A percentile compares a stretch with the other conserved stretches of the same genome.
Conservation (phyloP, 2,329 filamentous ascomycete species). For the Fusarium nygamai region DNA sequence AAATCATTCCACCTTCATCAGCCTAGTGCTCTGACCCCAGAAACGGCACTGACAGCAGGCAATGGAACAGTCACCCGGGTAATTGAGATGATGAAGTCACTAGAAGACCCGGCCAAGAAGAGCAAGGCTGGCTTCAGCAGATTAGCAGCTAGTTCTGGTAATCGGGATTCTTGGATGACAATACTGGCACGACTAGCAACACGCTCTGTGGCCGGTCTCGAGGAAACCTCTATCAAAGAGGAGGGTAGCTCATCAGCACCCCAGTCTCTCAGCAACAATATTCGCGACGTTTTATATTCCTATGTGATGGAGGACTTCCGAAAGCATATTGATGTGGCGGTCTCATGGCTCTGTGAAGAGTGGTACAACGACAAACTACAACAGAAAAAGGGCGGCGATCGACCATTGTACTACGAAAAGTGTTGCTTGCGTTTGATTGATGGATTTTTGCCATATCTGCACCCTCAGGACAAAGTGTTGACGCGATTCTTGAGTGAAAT, state of each 20-base stretch:
- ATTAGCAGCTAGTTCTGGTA: conserved; percentile 84
- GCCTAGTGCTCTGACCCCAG: conserved; percentile 76
- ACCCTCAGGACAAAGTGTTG: conserved; percentile 87
- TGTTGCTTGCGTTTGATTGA: conserved; percentile 87
- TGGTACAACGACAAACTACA: conserved; percentile 88
- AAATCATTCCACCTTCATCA: conserved; percentile 83
- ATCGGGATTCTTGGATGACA: conserved; percentile 90
- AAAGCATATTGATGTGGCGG: conserved; percentile 86
- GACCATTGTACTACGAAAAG: conserved; percentile 76
- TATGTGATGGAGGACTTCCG: conserved; percentile 95
- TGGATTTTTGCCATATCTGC: conserved; percentile 89
- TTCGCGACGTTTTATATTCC: conserved; percentile 82
- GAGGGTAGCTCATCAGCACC: conserved; percentile 57
- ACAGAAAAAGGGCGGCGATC: conserved; percentile 55
- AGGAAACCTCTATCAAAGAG: conserved; percentile 65
- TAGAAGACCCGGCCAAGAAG: conserved; percentile 74
- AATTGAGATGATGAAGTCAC: conserved; percentile 77
- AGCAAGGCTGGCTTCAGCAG: conserved; percentile 81
- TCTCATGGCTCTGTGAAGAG: conserved; percentile 95
- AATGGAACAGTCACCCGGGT: conserved; percentile 80
- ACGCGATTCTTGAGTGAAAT: conserved; percentile 93
- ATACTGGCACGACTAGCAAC: conserved; percentile 88
- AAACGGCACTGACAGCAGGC: conserved; percentile 78
- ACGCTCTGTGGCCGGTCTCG: conserved; percentile 76
- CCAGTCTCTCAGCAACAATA: conserved; percentile 69